Conservation (phyloP, 1,139 yeast genomes). For the Diutina pseudorugosa region DNA sequence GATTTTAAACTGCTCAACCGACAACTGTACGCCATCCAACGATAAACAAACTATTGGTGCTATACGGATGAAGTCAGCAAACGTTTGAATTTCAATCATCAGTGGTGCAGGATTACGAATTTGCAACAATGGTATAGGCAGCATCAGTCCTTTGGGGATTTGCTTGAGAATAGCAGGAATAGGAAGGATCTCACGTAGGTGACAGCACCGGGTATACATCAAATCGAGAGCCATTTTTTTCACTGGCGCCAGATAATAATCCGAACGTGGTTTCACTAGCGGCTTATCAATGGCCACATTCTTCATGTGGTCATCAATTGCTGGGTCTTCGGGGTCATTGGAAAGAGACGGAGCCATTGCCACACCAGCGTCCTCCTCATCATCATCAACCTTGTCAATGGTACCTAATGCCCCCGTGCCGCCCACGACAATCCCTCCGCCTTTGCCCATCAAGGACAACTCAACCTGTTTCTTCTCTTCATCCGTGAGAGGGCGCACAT, state of each 20-base stretch:
- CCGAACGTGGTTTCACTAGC: conserved; percentile 14
- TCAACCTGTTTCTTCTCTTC: conserved; percentile 36
- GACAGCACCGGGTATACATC: conserved; percentile 67
- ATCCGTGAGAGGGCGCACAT: conserved; percentile 49
- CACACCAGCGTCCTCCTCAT: conserved; percentile 9
- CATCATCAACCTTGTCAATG: conserved; percentile 6
- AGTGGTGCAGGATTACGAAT: conserved; percentile 65
- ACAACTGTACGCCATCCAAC: conserved; percentile 55
- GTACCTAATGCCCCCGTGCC: conserved; percentile 28
- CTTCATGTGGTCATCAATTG: conserved; percentile 17
- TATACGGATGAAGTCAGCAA: conserved; percentile 62
- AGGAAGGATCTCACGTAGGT: conserved; percentile 24
- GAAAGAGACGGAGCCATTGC: conserved; percentile 11
- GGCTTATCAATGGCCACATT: conserved; percentile 37
- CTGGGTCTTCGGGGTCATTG: conserved; percentile 25
- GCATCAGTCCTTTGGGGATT: conserved; percentile 49
- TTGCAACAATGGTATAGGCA: conserved; percentile 54
- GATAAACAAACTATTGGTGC: conserved; percentile 63
- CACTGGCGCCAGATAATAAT: conserved; percentile 22
- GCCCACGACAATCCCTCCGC: conserved; percentile 59
- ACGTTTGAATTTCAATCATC: conserved; percentile 58
- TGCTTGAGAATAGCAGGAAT: conserved; percentile 70
- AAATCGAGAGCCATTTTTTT: conserved; percentile 45
- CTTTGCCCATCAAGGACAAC: conserved; percentile 37
- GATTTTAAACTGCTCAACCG: conserved; percentile 52